A percentile compares a stretch with the other conserved stretches of the same genome.
Evolutionary conservation across 768 basidiomycete genomes (phyloP).

Genomic region (Boletus rubescentipes): DNA sequence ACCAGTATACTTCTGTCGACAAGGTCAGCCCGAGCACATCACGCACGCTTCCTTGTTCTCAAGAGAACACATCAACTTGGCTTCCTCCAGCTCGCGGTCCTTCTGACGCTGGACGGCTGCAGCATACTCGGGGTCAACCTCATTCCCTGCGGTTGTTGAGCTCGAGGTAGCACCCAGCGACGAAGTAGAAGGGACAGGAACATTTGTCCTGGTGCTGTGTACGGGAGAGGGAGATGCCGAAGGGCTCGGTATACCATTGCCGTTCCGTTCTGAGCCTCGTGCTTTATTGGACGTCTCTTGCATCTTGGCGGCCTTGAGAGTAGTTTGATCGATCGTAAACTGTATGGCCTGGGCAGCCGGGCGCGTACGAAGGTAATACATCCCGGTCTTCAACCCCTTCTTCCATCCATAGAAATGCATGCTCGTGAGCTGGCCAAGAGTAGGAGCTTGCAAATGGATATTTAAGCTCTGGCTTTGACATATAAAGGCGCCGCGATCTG

Average conservation of each 20-base stretch:
- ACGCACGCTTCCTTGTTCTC: constrained; percentile 94
- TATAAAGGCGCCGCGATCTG: constrained; percentile 98
- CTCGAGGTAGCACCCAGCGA: constrained; percentile 12
- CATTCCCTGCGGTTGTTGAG: constrained; percentile 32
- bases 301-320: constrained; percentile 58
- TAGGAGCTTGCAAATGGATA: constrained; percentile 87
- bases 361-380: constrained; percentile 95
- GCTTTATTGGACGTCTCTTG: constrained; percentile 23
- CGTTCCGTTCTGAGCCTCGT: constrained; percentile 12
- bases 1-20: neutral
- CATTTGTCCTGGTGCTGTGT: constrained; percentile 33
- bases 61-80: constrained; percentile 76
- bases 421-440: constrained; percentile 87
- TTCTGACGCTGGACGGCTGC: constrained; percentile 71
- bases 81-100: constrained; percentile 77
- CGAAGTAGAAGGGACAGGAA: constrained; percentile 27
- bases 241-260: constrained; percentile 22
- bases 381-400: constrained; percentile 97
- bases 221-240: constrained; percentile 28
- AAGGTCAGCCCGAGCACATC: constrained; percentile 79
- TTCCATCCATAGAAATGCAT: constrained; percentile 99
- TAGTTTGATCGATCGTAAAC: constrained; percentile 89
- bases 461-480: constrained; percentile 96
- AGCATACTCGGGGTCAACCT: constrained; percentile 68
- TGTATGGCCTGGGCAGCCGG: constrained; percentile 96